A percentile compares a stretch with the other conserved stretches of the same genome.
These are phyloP conservation scores for Petunia hybrid DNA, from an alignment of 305 asterid genomes.

Conservation along the genomic window DNA sequence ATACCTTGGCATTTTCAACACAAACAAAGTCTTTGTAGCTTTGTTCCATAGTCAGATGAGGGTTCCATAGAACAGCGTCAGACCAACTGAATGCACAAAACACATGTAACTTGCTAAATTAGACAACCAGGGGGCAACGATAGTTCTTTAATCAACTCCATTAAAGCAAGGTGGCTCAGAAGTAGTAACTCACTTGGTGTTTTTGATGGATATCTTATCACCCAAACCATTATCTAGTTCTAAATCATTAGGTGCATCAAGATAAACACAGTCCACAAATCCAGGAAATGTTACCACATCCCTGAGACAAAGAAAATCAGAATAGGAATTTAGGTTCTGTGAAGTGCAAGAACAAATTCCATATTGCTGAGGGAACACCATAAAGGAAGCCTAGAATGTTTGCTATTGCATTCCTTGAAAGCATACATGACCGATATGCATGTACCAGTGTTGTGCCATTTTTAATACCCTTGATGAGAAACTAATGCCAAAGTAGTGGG, in stretches of 20 bases:
- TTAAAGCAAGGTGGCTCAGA: not conserved
- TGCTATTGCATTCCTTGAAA: not conserved
- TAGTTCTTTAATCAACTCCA: not conserved
- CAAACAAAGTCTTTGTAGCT: slow-evolving; percentile 92
- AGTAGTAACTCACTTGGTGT: slow-evolving; percentile 65
- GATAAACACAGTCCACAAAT: slow-evolving; percentile 93
- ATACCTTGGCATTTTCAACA: slow-evolving; percentile 94
- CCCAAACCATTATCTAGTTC: slow-evolving; percentile 88
- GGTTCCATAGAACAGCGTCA: slow-evolving; percentile 95
- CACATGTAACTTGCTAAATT: slow-evolving; percentile 4
- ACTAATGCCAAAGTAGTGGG: not conserved
- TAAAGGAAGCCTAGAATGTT: not conserved
- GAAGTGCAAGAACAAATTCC: not conserved
- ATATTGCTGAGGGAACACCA: not conserved
- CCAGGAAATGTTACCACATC: slow-evolving; percentile 90
- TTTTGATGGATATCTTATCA: slow-evolving; percentile 72
- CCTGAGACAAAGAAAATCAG: slow-evolving; percentile 52
- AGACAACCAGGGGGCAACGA: not conserved
- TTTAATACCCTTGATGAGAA: not conserved
- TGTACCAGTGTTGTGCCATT: not conserved
- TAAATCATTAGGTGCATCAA: slow-evolving; percentile 80
- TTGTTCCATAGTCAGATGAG: slow-evolving; percentile 84
- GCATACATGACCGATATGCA: not conserved
- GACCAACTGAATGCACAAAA: slow-evolving; percentile 68
- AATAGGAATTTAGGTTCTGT: not conserved